Conservation (phyloP, 371 early-diverging fungal genomes). For the Rhizopus microsporus region DNA sequence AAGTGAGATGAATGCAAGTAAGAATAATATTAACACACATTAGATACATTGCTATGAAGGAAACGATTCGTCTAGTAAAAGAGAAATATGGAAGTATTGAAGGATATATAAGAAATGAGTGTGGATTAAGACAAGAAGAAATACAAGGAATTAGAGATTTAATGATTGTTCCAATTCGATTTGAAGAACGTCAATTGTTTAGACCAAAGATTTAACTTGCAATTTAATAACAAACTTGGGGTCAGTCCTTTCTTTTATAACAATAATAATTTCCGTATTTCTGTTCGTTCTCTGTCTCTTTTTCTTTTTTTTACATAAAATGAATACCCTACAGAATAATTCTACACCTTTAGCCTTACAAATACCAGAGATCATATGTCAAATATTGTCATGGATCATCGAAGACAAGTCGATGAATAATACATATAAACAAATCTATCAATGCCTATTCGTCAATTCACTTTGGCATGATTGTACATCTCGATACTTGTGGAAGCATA, state of each 20-base stretch:
- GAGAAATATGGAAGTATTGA: constrained; percentile 33
- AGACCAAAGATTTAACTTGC: constrained; percentile 31
- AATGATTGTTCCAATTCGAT: constrained; percentile 47
- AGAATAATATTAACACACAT: background rate
- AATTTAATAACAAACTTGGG: background rate
- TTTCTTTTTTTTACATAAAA: no score
- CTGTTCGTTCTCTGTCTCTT: no score
- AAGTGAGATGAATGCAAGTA: constrained; percentile 13
- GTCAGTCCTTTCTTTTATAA: background rate
- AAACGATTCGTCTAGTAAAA: constrained; percentile 33
- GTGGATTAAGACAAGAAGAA: constrained; percentile 36
- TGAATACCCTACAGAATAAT: background rate
- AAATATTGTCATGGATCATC: constrained; percentile 15
- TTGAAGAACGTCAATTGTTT: constrained; percentile 47
- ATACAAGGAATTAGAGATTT: constrained; percentile 36
- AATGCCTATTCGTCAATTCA: constrained; percentile 25
- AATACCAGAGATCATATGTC: constrained; percentile 28
- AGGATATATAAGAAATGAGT: constrained; percentile 32
- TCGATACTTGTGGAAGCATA: constrained; percentile 27
- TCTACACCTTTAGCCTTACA: constrained; percentile 17
- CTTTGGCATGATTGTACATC: constrained; percentile 36
- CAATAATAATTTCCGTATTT: no score
- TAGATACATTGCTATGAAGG: constrained; percentile 51
- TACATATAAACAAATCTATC: constrained; percentile 22
- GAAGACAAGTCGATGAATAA: constrained; percentile 7